These are phyloP conservation scores for Fraxinus angustifolia DNA, from an alignment of 305 asterid genomes.

Conservation along the genomic window DNA sequence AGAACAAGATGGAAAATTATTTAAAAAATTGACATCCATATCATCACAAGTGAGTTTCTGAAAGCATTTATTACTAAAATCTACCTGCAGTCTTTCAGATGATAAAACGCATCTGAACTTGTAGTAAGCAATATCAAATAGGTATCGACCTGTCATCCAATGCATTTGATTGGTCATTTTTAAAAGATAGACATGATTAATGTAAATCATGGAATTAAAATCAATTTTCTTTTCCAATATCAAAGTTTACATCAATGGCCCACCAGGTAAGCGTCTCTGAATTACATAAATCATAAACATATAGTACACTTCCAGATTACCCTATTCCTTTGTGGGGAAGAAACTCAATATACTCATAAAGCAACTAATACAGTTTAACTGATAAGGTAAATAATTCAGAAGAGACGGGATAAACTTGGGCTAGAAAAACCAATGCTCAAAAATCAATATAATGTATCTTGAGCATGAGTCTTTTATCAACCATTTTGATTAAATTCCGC, in stretches of 20 bases:
- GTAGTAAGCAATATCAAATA: slow-evolving; percentile 84
- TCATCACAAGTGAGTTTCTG: slow-evolving; percentile 13
- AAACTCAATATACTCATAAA: neutral
- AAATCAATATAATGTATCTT: neutral
- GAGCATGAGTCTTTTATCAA: neutral
- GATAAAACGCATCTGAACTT: slow-evolving; percentile 82
- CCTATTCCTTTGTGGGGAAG: neutral
- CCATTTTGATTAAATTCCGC: neutral
- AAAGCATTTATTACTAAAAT: slow-evolving; percentile 14
- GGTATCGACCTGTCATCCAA: slow-evolving; percentile 69
- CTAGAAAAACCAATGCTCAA: neutral
- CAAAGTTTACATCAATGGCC: neutral
- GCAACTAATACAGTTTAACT: neutral
- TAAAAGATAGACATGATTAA: slow-evolving; percentile 12
- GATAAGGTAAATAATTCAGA: neutral
- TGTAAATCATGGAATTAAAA: slow-evolving; percentile 13
- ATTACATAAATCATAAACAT: neutral
- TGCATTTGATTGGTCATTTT: slow-evolving; percentile 15
- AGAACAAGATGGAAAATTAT: neutral
- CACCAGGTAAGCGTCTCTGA: neutral
- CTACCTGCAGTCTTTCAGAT: slow-evolving; percentile 93
- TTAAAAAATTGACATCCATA: slow-evolving; percentile 1
- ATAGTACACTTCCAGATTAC: neutral
- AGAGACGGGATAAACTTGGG: neutral
- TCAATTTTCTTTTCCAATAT: slow-evolving; percentile 5